Base-by-base conservation (phyloP, 2,329 filamentous ascomycete species). In the Cladosporium sp. region DNA sequence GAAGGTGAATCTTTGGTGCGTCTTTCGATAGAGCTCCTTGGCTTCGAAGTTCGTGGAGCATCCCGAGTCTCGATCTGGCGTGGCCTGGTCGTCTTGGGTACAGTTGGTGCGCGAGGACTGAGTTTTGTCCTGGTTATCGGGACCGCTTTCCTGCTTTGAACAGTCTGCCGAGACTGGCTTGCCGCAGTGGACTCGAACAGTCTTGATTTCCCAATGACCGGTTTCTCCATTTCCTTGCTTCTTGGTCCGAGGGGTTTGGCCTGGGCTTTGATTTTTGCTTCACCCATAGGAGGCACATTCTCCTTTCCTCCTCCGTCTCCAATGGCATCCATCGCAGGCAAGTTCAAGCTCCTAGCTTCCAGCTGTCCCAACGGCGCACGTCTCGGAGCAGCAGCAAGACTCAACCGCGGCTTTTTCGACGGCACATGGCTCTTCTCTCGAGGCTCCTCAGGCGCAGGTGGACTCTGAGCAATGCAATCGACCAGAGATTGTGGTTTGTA, bases 281-380 rank as follows among this genome's bases (percentile, higher is more conserved):
- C 30, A 13, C 43, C 51, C 3, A 73, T 74, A 1, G 80, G 81
- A 12, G 79, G 79, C 4, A 82, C 59, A 54, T 84, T 85, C 62
- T 84, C 81, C 57, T 85, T 85, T 5, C 81, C 81, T 4, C 73
- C 73, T 29, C 78, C 77, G 42, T 72, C 72, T 19, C 79, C 79
- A 52, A 69, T 59, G n/a, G 76, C 60, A 57, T 82, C 76, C 38
- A 67, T 59, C 78, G 76, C 6, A 65, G 52, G 46, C 66, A 50
- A 22, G 63, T 69, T 50, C 50, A 50, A 20, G 60, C 60, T 19
- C 61, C 70, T 55, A 46, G 30, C 35, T 18, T 43, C 36, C 30
- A 57, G 51, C 33, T 72, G 68, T 30, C 74, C 72, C 43, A 83
- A 62, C 3, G 79, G 78, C 15, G 66, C 69, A 36, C 75, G 70